Base-by-base conservation (phyloP, 805 yeast genomes). In the Millerago galiae region DNA sequence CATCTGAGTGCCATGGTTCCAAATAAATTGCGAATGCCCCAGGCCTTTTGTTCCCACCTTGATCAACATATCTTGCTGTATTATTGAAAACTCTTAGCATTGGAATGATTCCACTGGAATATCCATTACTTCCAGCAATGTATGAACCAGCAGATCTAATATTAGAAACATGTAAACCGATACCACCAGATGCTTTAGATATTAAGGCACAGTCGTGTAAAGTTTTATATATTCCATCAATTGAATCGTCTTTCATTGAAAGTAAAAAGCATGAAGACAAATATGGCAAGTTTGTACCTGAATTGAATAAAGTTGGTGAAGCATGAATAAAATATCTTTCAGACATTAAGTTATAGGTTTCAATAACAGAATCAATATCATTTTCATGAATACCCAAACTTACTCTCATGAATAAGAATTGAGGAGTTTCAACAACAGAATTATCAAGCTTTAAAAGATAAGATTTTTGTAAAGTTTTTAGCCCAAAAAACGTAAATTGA, bases 11-110 rank as follows among this genome's bases (percentile, higher is more conserved):
- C 99, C 99, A 91, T 44, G 99, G 98, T 68, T 91, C 99, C 30
- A 91, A 62, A 66, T 90, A 91, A 26, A 90, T 66, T 29, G 97
- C 96, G 63, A 93, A 85, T 2, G 99, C 99, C 48, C 98, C 98
- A 0, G 99, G 99, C 57, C 99, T 74, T 66, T 90, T 91, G 67
- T 91, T 91, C 43, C 98, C 98, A 49, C 99, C 99, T 71, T 91
- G 99, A 58, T 91, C 98, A 36, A 91, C 98, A 59, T 91, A 93
- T 54, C 96, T 79, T 16, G 99, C 98, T 21, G 98, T 89, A 66
- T 89, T 85, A 70, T 91, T 93, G 69, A 81, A 91, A 9, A 93
- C 98, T 54, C 96, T 79, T 18, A 91, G 68, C 98, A 91, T 90
- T 17, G 99, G 99, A 32, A 91, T 82, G 38, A 91, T 66, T 24